These are phyloP conservation scores for Nissolia schottii DNA, from an alignment of 306 rosid species.

Conservation along the genomic window DNA sequence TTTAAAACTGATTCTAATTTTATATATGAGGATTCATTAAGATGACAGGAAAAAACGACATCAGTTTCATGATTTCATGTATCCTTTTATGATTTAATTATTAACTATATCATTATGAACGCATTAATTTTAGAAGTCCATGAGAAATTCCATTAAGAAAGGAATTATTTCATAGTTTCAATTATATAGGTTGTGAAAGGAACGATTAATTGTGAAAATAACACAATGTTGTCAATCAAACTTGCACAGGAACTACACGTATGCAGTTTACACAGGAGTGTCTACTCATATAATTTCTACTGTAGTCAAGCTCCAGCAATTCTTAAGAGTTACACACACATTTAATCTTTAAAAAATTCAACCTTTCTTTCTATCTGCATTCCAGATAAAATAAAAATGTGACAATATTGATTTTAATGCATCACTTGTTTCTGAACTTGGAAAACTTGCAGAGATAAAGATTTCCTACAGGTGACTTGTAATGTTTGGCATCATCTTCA, in stretches of 20 bases:
- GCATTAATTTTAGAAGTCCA: neutral
- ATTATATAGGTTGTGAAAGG: neutral
- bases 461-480: neutral
- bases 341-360: neutral
- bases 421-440: conserved; percentile 1
- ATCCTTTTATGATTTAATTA: neutral
- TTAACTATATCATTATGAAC: neutral
- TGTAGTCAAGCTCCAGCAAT: no score
- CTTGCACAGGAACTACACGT: no score
- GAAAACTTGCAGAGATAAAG: neutral
- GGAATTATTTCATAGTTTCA: neutral
- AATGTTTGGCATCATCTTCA: conserved; percentile 9
- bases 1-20: no score
- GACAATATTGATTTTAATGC: neutral
- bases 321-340: neutral
- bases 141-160: neutral
- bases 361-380: neutral
- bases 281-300: no score
- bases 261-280: no score
- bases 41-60: no score
- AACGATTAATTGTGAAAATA: neutral
- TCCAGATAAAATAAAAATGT: neutral
- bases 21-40: no score
- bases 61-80: no score
- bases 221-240: neutral